Percentiles rank a stretch among this genome's conserved stretches.
These are phyloP conservation scores for Pochonia chlamydosporia DNA, from an alignment of 2,329 filamentous ascomycete genomes.

Conservation along the genomic window DNA sequence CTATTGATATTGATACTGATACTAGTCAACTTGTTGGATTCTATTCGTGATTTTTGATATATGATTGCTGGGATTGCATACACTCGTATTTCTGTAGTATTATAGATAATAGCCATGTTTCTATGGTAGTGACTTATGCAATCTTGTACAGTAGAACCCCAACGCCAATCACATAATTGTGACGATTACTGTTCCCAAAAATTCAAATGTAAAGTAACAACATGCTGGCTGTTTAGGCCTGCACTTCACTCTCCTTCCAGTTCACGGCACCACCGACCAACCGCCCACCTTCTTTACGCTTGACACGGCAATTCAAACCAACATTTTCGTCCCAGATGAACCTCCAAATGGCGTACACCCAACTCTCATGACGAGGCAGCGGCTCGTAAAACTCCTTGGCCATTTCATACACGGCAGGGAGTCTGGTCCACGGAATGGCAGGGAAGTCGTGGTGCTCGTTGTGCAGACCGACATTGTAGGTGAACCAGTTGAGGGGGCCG, in stretches of 20 bases:
- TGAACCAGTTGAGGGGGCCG: slow-evolving; percentile 82
- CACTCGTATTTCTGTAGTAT: no score
- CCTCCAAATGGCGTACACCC: slow-evolving; percentile 89
- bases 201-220: no score
- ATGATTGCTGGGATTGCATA: no score
- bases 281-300: slow-evolving; percentile 73
- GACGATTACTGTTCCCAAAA: no score
- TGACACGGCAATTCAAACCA: slow-evolving; percentile 86
- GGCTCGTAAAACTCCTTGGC: slow-evolving; percentile 89
- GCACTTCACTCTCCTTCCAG: slow-evolving; percentile 66
- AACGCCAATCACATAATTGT: no score
- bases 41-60: no score
- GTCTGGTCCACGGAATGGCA: slow-evolving; percentile 86
- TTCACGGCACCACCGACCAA: slow-evolving; percentile 45
- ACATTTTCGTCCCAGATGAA: slow-evolving; percentile 90
- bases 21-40: no score
- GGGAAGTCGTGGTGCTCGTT: slow-evolving; percentile 99
- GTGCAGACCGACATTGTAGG: slow-evolving; percentile 96
- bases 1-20: no score
- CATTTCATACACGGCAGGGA: slow-evolving; percentile 70
- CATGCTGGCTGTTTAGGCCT: no score
- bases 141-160: no score
- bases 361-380: slow-evolving; percentile 81
- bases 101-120: no score
- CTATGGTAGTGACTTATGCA: no score